These are phyloP conservation scores for Epichloe uncinata DNA, from an alignment of 2,329 filamentous ascomycete genomes.

Conservation along the genomic window DNA sequence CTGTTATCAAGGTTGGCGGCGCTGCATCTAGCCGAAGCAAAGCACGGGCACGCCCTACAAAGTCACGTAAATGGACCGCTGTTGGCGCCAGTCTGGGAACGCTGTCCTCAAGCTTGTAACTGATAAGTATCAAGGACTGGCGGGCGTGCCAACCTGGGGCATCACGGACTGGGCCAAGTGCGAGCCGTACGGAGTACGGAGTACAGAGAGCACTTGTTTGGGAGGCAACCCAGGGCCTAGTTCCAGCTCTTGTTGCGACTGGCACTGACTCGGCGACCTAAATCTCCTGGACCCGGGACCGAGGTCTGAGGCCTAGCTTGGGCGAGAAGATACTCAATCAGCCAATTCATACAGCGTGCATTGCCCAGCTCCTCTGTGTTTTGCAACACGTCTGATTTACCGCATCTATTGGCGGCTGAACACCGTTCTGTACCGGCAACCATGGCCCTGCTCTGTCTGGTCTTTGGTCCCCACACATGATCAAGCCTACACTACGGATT, in stretches of 20 bases:
- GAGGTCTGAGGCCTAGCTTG: neutral
- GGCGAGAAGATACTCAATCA: neutral
- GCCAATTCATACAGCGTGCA: neutral
- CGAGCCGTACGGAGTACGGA: no score
- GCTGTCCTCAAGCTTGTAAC: neutral
- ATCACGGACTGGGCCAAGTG: no score
- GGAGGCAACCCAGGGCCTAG: neutral
- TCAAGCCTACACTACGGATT: neutral
- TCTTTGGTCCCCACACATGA: neutral
- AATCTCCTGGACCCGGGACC: neutral
- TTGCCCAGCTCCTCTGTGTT: neutral
- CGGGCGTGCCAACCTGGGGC: no score
- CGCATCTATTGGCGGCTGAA: neutral
- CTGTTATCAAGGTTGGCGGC: neutral
- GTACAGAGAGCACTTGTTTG: no score
- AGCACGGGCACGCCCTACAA: neutral
- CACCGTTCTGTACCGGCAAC: neutral
- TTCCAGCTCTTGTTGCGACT: neutral
- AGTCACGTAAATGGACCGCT: neutral
- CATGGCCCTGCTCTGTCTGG: neutral
- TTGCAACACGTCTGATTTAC: neutral
- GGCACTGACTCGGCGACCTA: neutral
- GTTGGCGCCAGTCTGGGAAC: neutral
- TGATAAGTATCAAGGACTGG: no score
- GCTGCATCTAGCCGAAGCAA: slow-evolving; percentile 3